These are phyloP conservation scores for Fusarium agapanthi DNA, from an alignment of 2,329 filamentous ascomycete genomes.

Conservation along the genomic window DNA sequence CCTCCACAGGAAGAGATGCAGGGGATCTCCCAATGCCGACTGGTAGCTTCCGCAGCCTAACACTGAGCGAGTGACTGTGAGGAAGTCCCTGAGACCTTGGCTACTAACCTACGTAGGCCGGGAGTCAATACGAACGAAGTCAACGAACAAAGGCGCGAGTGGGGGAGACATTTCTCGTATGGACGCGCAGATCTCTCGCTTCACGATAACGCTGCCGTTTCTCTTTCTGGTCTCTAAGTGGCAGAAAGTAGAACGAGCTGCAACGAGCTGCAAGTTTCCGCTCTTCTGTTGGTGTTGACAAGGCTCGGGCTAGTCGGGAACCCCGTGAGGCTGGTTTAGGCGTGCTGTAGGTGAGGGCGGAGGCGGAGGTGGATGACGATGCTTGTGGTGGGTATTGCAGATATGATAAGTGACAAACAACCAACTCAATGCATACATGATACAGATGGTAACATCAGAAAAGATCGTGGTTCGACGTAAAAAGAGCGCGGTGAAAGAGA, in stretches of 20 bases:
- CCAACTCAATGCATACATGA: background rate
- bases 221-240: background rate
- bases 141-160: conserved; percentile 37
- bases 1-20: conserved; percentile 22
- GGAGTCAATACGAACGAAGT: conserved; percentile 14
- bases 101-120: background rate
- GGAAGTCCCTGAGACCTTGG: background rate
- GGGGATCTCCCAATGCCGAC: conserved; percentile 34
- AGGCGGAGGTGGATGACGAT: conserved; percentile 16
- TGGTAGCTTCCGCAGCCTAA: conserved; percentile 10
- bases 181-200: conserved; percentile 27
- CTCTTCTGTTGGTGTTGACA: conserved; percentile 13
- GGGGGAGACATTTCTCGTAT: conserved; percentile 24
- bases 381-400: conserved; percentile 10
- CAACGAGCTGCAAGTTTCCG: conserved; percentile 20
- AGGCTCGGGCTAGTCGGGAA: conserved; percentile 22
- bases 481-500: conserved; percentile 4
- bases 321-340: conserved; percentile 35
- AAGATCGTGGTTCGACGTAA: conserved; percentile 1
- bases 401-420: conserved; percentile 11
- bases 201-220: conserved; percentile 11
- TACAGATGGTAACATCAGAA: background rate
- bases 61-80: background rate
- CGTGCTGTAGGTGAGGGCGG: conserved; percentile 10
- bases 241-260: conserved; percentile 1